Evolutionary conservation across 2,329 filamentous ascomycete species (phyloP), one percentile per base, ranked within the genome.

Genomic region (Cryoendolithus antarcticus): DNA sequence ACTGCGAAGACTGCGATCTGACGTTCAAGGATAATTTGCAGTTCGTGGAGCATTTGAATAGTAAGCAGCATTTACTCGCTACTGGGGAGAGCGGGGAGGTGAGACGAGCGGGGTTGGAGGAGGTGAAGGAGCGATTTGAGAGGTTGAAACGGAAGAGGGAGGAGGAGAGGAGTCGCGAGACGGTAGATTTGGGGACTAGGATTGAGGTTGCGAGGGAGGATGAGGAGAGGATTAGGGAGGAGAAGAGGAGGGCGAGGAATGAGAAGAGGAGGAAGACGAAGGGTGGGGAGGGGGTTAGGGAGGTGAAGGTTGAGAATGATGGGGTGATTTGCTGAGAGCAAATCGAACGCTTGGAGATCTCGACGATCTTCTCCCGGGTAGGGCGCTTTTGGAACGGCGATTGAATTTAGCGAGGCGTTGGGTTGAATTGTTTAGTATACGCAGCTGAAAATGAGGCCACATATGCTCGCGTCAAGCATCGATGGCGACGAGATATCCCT

Each of bases 1-100:
- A 95, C 67, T 98, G 91, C 63, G 74, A 81, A 55, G 77, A 80
- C 39, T 98, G 91, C 60, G 91, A 96, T 65, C 68, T 95, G 51
- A 96, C 89, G 2, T 96, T 91, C 68, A 95, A 95, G 70, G 91
- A 96, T 67, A 95, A 94, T 59, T 67, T 88, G 57, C 86, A 95
- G 60, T 86, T 82, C 62, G 78, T 98, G 43, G 91, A 98, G 65
- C 91, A 98, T 69, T 66, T 89, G 60, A 96, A 96, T 62, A 86
- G 80, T 54, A 84, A 82, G 64, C 85, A 94, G 70, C 91, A 98
- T 71, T 66, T 95, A 61, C 70, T 82, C 48, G 80, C 77, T 33
- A 86, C 83, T 9, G 91, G 91, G 2, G 83, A 95, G 68, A 93
- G 77, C 48, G 83, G 83, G 11, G 80, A 95, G 63, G 91, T 98